Base-by-base conservation (phyloP, 495 filamentous ascomycete genomes). In the Bacidia gigantensis region DNA sequence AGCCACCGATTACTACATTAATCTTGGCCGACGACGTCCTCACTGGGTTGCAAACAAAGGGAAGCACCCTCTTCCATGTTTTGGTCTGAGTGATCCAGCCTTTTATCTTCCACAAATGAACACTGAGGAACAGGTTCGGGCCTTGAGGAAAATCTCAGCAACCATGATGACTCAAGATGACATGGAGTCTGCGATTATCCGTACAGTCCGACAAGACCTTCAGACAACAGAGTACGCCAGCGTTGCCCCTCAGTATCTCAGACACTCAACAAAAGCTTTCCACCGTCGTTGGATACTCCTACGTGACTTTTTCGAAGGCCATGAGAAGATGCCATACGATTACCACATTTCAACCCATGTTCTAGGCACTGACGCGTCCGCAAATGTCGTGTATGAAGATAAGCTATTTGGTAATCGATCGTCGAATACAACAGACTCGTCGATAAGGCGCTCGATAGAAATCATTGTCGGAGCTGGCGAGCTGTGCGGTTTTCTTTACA, bases 261-360 rank as follows among this genome's bases (percentile, higher is more conserved):
- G n/a, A n/a, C n/a, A n/a, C n/a, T 47, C 17, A 24, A 47, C 20
- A n/a, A 20, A 21, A 25, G 25, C 22, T 23, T 26, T 25, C 18
- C 45, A 22, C 24, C 25, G 45, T 21, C 45, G 45, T 24, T 47
- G 45, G 45, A 47, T 47, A 47, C 26, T 20, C 20, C 20, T 47
- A 22, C 45, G 20, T 23, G 17, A 17, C 0, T 23, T 39, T n/a
- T 10, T n/a, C 10, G n/a, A n/a, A n/a, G 10, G 10, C n/a, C 10
- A 39, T 39, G 32, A 39, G n/a, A 10, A 39, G n/a, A n/a, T 39
- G 10, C 10, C n/a, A n/a, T n/a, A n/a, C n/a, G 10, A n/a, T 39
- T 39, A 39, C n/a, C 10, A 39, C 10, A n/a, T 39, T n/a, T 23
- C 20, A 5, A 17, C 20, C 5, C 22, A 47, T 22, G 26, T 47